A percentile compares a stretch with the other conserved stretches of the same genome.
Evolutionary conservation across 176 grass and related monocot genomes (phyloP).

Genomic region (Tillandsia leiboldiana): DNA sequence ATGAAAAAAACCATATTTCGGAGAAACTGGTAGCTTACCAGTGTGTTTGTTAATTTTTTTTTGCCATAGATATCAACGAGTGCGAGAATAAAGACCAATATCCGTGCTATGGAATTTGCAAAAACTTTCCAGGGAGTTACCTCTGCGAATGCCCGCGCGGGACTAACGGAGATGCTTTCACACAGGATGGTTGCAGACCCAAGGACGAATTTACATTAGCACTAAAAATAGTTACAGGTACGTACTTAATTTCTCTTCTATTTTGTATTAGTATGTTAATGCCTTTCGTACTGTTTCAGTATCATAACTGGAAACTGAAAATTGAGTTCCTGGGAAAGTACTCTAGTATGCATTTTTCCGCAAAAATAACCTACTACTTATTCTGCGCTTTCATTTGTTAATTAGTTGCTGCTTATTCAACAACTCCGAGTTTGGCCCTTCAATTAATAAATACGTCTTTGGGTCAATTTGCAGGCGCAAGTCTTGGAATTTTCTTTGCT

Average conservation of each 20-base stretch:
- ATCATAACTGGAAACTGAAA: no score
- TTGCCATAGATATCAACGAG: constrained; percentile 57
- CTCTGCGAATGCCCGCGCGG: constrained; percentile 31
- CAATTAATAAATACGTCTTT: not conserved
- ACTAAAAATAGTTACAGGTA: constrained; percentile 47
- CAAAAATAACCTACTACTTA: no score
- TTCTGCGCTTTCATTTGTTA: no score
- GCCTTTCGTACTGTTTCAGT: no score
- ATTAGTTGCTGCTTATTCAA: no score
- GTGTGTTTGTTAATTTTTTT: not conserved
- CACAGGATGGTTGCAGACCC: constrained; percentile 28
- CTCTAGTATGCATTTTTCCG: no score
- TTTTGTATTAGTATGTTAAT: not conserved
- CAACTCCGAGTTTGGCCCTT: not conserved
- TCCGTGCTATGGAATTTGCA: constrained; percentile 37
- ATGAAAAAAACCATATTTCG: not conserved
- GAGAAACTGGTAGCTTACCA: not conserved
- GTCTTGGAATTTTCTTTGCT: not conserved
- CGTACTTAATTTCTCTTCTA: constrained; percentile 8
- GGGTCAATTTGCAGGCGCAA: constrained; percentile 22
- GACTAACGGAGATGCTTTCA: constrained; percentile 16
- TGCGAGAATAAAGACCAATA: constrained; percentile 14
- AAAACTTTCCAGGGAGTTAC: constrained; percentile 20
- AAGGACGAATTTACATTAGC: constrained; percentile 38
- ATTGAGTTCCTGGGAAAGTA: no score